phyloP scores from a whole-genome alignment of 805 yeast genomes.

The Barnettozyma salicaria region DNA sequence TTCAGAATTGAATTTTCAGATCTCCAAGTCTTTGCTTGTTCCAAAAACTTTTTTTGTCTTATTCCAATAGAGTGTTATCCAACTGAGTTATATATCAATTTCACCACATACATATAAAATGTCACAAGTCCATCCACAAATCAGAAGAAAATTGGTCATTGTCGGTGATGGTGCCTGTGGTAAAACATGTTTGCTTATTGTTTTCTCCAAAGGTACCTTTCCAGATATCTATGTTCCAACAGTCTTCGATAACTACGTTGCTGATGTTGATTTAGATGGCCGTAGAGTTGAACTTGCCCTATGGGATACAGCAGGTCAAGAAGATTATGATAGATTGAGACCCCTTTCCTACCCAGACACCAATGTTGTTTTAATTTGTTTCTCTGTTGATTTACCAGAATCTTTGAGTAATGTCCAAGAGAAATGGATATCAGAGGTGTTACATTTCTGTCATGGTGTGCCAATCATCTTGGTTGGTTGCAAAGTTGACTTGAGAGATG shows the following conservation, averaged over 20 bases:
- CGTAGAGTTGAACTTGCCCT: constrained; percentile 88
- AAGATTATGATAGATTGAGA: constrained; percentile 91
- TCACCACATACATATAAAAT: constrained; percentile 14
- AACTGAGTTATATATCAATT: neutral
- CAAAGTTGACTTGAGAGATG: constrained; percentile 83
- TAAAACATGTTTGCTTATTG: constrained; percentile 86
- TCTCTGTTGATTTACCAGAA: constrained; percentile 86
- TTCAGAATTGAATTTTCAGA: constrained; percentile 6
- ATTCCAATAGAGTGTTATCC: neutral
- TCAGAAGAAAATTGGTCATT: constrained; percentile 79
- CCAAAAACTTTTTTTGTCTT: neutral
- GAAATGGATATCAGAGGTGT: constrained; percentile 91
- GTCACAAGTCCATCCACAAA: constrained; percentile 27
- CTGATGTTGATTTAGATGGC: constrained; percentile 89
- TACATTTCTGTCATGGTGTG: constrained; percentile 90
- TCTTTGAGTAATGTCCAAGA: constrained; percentile 91
- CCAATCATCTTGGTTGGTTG: constrained; percentile 92
- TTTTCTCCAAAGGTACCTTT: constrained; percentile 80
- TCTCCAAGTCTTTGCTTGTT: constrained; percentile 1
- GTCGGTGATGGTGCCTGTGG: constrained; percentile 99
- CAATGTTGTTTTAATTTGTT: constrained; percentile 86
- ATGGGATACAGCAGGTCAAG: constrained; percentile 99
- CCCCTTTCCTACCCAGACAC: constrained; percentile 91
- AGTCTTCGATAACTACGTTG: constrained; percentile 95
- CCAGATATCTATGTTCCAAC: constrained; percentile 95